These are phyloP conservation scores for Neurospora crassa DNA, from an alignment of 2,329 filamentous ascomycete genomes.

Conservation along the genomic window DNA sequence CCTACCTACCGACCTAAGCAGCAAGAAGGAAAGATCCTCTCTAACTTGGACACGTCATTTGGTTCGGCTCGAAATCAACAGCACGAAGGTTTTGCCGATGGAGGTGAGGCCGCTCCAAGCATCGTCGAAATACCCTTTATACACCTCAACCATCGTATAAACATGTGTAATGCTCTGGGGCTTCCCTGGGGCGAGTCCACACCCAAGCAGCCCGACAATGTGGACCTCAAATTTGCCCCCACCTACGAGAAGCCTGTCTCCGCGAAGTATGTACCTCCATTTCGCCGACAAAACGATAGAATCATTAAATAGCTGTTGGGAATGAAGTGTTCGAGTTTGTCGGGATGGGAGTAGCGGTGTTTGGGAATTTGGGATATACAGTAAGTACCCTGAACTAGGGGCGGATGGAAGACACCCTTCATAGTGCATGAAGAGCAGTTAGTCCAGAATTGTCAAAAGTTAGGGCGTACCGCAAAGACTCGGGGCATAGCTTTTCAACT, in stretches of 20 bases:
- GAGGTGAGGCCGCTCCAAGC: not conserved
- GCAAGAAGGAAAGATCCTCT: not conserved
- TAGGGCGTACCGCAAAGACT: not conserved
- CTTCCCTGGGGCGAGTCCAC: not conserved
- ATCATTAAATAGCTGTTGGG: not conserved
- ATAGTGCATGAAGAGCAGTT: not conserved
- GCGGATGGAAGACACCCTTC: not conserved
- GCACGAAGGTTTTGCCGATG: not conserved
- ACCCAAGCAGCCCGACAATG: not conserved
- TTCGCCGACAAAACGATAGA: not conserved
- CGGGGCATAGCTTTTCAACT: too few species aligned
- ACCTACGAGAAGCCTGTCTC: not conserved
- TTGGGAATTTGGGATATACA: not conserved
- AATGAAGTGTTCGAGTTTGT: not conserved
- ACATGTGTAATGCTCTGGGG: not conserved
- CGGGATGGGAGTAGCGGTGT: not conserved
- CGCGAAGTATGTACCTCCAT: not conserved
- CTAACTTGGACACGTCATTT: not conserved
- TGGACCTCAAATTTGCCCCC: not conserved
- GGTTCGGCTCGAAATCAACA: not conserved
- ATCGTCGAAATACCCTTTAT: not conserved
- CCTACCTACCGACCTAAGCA: not conserved
- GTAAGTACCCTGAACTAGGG: not conserved
- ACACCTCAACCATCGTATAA: not conserved
- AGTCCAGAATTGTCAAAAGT: not conserved